These are phyloP conservation scores for Plenodomus biglobosus DNA, from an alignment of 2,329 filamentous ascomycete genomes.

Conservation along the genomic window DNA sequence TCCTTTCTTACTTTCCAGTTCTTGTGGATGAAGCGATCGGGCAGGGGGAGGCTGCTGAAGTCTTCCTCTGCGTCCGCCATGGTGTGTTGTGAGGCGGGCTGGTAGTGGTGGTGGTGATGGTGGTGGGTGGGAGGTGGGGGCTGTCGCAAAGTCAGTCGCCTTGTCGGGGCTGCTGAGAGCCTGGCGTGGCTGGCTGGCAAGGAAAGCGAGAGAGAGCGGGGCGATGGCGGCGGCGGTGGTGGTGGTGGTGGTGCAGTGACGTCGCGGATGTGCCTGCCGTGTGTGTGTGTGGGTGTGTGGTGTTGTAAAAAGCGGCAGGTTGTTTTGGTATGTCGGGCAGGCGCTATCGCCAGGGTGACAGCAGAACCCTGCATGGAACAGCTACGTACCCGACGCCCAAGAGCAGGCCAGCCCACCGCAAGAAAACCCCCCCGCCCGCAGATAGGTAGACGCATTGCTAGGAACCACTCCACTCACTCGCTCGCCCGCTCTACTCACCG, in stretches of 20 bases:
- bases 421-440: slow-evolving; percentile 1
- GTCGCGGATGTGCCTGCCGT: not conserved
- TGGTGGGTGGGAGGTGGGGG: slow-evolving; percentile 10
- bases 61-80: slow-evolving; percentile 88
- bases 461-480: not conserved
- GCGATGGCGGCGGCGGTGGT: not conserved
- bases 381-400: no score
- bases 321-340: not conserved
- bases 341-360: not conserved
- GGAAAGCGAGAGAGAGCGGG: no score
- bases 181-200: not conserved
- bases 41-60: slow-evolving; percentile 72
- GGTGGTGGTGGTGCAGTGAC: not conserved
- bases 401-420: not conserved
- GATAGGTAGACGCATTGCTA: slow-evolving; percentile 1
- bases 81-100: slow-evolving; percentile 19
- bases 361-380: not conserved
- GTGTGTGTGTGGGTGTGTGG: not conserved
- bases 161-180: not conserved
- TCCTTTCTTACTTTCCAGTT: slow-evolving; percentile 97
- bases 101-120: no score
- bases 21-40: slow-evolving; percentile 85
- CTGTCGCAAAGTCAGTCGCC: slow-evolving; percentile 9
- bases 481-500: not conserved
- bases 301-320: not conserved